Percentiles rank a stretch among this genome's conserved stretches.
Conservation (phyloP, 148 eudicot species). For the Bassia scoparia region DNA sequence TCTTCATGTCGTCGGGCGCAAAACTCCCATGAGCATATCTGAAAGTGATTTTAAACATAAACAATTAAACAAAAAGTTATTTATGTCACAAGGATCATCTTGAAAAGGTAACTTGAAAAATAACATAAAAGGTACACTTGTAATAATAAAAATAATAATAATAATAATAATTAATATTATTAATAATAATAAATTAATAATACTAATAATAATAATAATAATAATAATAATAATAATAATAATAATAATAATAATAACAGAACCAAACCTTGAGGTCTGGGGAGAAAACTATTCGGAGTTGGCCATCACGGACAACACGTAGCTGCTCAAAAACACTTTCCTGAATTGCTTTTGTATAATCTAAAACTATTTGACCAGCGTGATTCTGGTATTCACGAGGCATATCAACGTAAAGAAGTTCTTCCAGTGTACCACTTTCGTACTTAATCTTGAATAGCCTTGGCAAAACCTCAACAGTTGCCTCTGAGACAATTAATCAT, state of each 20-base stretch:
- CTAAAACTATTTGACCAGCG: constrained; percentile 87
- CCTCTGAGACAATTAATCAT: constrained; percentile 51
- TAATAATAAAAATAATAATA: too few relatives aligned
- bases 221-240: too few relatives aligned
- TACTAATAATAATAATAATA: too few relatives aligned
- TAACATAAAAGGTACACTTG: too few relatives aligned
- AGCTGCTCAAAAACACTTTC: constrained; percentile 93
- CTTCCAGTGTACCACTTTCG: constrained; percentile 94
- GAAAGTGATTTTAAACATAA: constrained; percentile 7
- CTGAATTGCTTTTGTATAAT: constrained; percentile 91
- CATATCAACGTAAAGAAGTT: constrained; percentile 88
- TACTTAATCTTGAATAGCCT: constrained; percentile 90
- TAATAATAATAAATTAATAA: too few relatives aligned
- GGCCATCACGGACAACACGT: constrained; percentile 98
- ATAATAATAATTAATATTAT: too few relatives aligned
- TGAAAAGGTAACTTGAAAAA: neutral
- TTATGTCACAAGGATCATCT: constrained; percentile 13
- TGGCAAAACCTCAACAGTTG: constrained; percentile 91
- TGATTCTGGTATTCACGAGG: constrained; percentile 79
- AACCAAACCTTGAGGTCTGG: constrained; percentile 76
- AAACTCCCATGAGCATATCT: constrained; percentile 99
- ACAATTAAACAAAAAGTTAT: constrained; percentile 8
- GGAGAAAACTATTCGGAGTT: constrained; percentile 84
- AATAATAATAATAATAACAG: too few relatives aligned
- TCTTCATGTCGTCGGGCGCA: constrained; percentile 97